Percentiles rank a stretch among this genome's conserved stretches.
Evolutionary conservation across 148 eudicot genomes (phyloP).

Genomic region (Persicaria maculosa): DNA sequence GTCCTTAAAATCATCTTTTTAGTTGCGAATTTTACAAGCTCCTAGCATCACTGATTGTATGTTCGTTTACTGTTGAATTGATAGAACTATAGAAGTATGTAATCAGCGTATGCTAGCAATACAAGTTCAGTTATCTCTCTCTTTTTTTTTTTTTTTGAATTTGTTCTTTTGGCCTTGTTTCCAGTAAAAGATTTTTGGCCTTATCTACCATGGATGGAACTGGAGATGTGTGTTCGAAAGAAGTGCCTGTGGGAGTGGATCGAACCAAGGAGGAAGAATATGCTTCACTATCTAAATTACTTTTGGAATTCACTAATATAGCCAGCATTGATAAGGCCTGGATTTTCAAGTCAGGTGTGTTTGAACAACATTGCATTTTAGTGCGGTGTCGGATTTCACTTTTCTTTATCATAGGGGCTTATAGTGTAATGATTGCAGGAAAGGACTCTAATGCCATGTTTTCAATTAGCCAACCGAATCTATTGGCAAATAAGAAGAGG

Average conservation of each 20-base stretch:
- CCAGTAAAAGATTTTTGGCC: neutral
- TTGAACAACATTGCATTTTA: neutral
- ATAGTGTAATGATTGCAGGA: slow-evolving; percentile 28
- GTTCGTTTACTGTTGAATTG: too few relatives aligned
- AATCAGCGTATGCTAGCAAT: too few relatives aligned
- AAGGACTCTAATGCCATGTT: slow-evolving; percentile 59
- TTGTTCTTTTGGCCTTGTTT: neutral
- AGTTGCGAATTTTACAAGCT: too few relatives aligned
- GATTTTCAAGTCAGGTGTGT: slow-evolving; percentile 55
- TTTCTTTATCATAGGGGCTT: neutral
- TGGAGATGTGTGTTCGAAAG: slow-evolving; percentile 30
- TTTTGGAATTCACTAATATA: slow-evolving; percentile 49
- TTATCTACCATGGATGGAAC: slow-evolving; percentile 40
- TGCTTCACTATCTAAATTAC: slow-evolving; percentile 55
- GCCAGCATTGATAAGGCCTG: slow-evolving; percentile 64
- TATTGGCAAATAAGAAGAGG: slow-evolving; percentile 71
- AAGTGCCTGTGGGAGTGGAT: slow-evolving; percentile 36
- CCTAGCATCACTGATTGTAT: too few relatives aligned
- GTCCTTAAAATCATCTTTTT: neutral
- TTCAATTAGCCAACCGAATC: slow-evolving; percentile 63
- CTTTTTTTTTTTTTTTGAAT: too few relatives aligned
- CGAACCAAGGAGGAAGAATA: slow-evolving; percentile 50
- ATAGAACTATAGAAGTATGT: too few relatives aligned
- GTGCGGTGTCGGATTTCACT: neutral
- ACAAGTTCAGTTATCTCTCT: too few relatives aligned